phyloP scores from a whole-genome alignment of 257 asterid genomes.

The Gentiana macrophylla region DNA sequence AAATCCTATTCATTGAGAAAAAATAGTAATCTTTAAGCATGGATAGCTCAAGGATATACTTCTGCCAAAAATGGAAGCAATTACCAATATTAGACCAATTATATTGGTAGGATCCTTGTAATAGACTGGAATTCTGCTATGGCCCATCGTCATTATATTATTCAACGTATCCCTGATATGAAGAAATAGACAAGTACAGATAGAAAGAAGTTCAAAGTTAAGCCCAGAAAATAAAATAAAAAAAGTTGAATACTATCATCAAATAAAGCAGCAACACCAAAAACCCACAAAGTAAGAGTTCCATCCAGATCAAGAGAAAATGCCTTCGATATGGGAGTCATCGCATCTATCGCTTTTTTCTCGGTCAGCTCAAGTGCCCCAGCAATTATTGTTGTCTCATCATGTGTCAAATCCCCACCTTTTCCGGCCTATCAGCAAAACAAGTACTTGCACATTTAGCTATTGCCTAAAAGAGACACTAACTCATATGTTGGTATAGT shows the following conservation, averaged over 20 bases:
- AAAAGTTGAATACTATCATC: slow-evolving; percentile 2
- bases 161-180: slow-evolving; percentile 72
- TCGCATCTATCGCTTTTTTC: slow-evolving; percentile 94
- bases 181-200: neutral
- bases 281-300: slow-evolving; percentile 81
- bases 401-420: slow-evolving; percentile 98
- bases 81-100: slow-evolving; percentile 90
- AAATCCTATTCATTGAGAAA: no score
- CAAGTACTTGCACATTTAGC: slow-evolving; percentile 4
- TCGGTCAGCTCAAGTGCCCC: slow-evolving; percentile 91
- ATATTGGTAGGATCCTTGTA: slow-evolving; percentile 60
- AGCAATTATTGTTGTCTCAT: slow-evolving; percentile 93
- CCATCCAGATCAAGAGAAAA: slow-evolving; percentile 90
- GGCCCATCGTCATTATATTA: slow-evolving; percentile 94
- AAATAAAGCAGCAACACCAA: slow-evolving; percentile 12
- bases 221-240: neutral
- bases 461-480: neutral
- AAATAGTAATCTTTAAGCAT: neutral
- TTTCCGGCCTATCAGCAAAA: slow-evolving; percentile 68
- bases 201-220: slow-evolving; percentile 2
- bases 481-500: neutral
- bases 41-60: neutral
- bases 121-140: slow-evolving; percentile 91
- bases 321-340: slow-evolving; percentile 95
- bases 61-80: slow-evolving; percentile 1